phyloP scores from a whole-genome alignment of 768 basidiomycete species.

The Boletus insuetus region DNA sequence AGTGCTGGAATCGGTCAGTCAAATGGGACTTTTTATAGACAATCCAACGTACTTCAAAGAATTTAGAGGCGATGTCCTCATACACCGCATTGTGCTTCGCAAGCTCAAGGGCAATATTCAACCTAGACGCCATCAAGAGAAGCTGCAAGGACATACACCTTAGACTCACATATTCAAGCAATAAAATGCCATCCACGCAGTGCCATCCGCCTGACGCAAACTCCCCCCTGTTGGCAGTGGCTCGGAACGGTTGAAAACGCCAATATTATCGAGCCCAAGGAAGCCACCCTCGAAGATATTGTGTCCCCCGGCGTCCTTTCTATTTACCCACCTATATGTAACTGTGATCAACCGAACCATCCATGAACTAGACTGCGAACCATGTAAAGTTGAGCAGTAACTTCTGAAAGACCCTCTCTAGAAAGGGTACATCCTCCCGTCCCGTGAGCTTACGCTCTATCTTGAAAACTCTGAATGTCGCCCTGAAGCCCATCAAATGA shows the following conservation, averaged over 20 bases:
- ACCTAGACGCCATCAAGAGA: conserved; percentile 43
- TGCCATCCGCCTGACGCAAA: conserved; percentile 96
- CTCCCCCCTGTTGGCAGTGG: conserved; percentile 92
- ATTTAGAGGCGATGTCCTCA: conserved; percentile 99
- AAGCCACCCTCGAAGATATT: conserved; percentile 99
- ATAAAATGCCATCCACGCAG: conserved; percentile 99
- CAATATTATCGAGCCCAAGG: conserved; percentile 96
- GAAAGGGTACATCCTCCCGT: conserved; percentile 83
- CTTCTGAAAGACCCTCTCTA: conserved; percentile 99
- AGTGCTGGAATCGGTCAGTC: conserved; percentile 58
- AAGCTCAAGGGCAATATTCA: conserved; percentile 95
- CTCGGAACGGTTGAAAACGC: conserved; percentile 96
- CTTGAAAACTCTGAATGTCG: conserved; percentile 98
- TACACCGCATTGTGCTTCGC: conserved; percentile 98
- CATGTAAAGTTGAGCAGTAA: conserved; percentile 95
- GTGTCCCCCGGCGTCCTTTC: conserved; percentile 92
- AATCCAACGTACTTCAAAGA: conserved; percentile 65
- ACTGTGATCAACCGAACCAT: not conserved
- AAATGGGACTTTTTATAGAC: conserved; percentile 1
- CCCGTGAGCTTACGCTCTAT: conserved; percentile 96
- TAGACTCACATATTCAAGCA: conserved; percentile 83
- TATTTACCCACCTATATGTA: conserved; percentile 86
- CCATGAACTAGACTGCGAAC: conserved; percentile 37
- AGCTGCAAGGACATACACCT: not conserved
- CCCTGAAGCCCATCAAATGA: conserved; percentile 45